phyloP scores from a whole-genome alignment of 495 filamentous ascomycete genomes.

The Tuber borchii region DNA sequence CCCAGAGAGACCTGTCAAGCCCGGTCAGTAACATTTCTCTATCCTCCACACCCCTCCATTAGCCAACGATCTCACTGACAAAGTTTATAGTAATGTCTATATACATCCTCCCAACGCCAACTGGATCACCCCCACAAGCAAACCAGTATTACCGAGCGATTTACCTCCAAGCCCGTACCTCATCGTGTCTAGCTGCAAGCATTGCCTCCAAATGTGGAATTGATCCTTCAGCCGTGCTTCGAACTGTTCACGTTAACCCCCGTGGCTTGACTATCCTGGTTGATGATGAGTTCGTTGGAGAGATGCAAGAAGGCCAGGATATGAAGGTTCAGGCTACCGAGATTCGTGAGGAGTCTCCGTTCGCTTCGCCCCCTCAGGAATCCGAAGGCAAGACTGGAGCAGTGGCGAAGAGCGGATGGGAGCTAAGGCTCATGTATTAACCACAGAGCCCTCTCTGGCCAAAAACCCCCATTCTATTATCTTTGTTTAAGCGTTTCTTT shows the following conservation, averaged over 20 bases:
- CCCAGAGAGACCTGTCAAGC: slow-evolving; percentile 60
- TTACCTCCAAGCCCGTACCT: slow-evolving; percentile 71
- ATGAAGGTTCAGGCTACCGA: slow-evolving; percentile 54
- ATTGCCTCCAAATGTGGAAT: slow-evolving; percentile 73
- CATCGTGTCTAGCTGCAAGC: slow-evolving; percentile 60
- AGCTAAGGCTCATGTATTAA: slow-evolving; percentile 40
- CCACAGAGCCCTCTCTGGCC: not conserved
- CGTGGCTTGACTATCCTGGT: slow-evolving; percentile 74
- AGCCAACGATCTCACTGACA: slow-evolving; percentile 23
- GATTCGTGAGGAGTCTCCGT: slow-evolving; percentile 36
- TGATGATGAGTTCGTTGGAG: slow-evolving; percentile 84
- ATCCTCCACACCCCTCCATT: not conserved
- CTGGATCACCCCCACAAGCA: slow-evolving; percentile 47
- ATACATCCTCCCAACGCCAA: slow-evolving; percentile 63
- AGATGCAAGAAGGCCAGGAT: slow-evolving; percentile 83
- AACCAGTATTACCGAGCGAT: slow-evolving; percentile 75
- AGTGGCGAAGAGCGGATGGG: slow-evolving; percentile 45
- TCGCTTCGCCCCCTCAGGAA: slow-evolving; percentile 40
- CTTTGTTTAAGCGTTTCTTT: slow-evolving; percentile 10
- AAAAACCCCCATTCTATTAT: not conserved
- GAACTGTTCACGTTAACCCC: slow-evolving; percentile 62
- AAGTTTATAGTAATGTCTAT: slow-evolving; percentile 67
- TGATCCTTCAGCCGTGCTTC: slow-evolving; percentile 60
- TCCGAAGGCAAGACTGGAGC: slow-evolving; percentile 43
- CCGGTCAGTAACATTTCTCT: slow-evolving; percentile 48